Base-by-base conservation (phyloP, 352 stramenopile species). In the Phytophthora pinifolia region DNA sequence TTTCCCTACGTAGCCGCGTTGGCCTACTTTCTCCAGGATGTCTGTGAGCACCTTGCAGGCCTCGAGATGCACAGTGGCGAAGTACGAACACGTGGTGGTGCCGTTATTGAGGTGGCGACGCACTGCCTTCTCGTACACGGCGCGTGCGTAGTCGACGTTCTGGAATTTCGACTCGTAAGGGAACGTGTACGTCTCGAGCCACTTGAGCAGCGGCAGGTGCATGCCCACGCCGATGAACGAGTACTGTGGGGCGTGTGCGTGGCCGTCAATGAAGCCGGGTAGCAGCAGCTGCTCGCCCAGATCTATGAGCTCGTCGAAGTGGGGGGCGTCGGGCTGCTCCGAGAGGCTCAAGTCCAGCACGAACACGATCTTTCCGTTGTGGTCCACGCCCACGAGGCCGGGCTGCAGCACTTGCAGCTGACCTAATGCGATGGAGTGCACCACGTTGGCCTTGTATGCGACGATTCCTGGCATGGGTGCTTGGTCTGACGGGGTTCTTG, bases 21-120 rank as follows among this genome's bases (percentile, higher is more conserved):
- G 93, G 2, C 93, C 93, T 6, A 78, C 51, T n/a, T 81, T 59
- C 15, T 85, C 55, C 37, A 96, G 63, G 9, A 98, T 74, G 65
- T 98, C 89, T 0, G 83, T 70, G 10, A 98, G 83, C n/a, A 88
- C 65, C 66, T 98, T 96, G 61, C 70, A 96, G 10, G 86, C 78
- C 2, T 97, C 81, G 3, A 97, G 44, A 62, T 98, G 90, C 14
- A 98, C 67, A 14, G 88, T 98, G 7, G 76, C 93, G 66, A 97
- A 98, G 74, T 98, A 98, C 31, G 89, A 96, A 45, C 84, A 96
- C 18, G 92, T 98, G 8, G 95, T 98, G 18, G 95, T 98, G 61
- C 95, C 95, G 50, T 81, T 87, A 31, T 69, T 62, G 13, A 98
- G 59, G 46, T 97, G 91, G 22, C 83, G 76, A 55, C 74, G 66